Conservation (phyloP, 1,139 yeast species). For the Geotrichum phurueaensis region DNA sequence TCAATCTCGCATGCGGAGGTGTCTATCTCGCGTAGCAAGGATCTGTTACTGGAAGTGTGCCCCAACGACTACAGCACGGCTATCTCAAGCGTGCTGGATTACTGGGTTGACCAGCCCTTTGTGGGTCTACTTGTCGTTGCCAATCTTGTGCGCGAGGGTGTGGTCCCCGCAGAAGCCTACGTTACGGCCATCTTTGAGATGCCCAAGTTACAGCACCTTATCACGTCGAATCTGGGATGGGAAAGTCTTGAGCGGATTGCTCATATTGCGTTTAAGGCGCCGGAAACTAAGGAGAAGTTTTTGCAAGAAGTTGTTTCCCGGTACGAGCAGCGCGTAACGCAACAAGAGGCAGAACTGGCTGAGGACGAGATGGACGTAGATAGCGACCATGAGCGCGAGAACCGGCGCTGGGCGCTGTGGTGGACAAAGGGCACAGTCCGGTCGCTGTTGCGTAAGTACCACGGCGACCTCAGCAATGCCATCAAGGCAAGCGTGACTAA, state of each 20-base stretch:
- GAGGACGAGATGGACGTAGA: conserved; percentile 12
- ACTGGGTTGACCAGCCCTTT: conserved; percentile 80
- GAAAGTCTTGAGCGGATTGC: conserved; percentile 22
- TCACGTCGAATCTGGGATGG: conserved; percentile 26
- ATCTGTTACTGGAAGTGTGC: conserved; percentile 45
- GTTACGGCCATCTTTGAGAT: conserved; percentile 14
- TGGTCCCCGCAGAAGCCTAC: conserved; percentile 20
- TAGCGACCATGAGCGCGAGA: conserved; percentile 6
- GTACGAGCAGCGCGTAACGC: conserved; percentile 6
- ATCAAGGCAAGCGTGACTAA: background rate
- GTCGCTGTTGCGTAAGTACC: conserved; percentile 10
- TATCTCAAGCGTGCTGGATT: conserved; percentile 62
- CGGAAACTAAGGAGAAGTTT: conserved; percentile 5
- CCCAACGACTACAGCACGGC: conserved; percentile 20
- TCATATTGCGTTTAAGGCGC: conserved; percentile 7
- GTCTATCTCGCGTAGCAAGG: conserved; percentile 53
- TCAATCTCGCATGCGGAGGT: conserved; percentile 82
- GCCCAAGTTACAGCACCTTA: conserved; percentile 9
- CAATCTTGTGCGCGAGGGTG: conserved; percentile 46
- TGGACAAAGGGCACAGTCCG: conserved; percentile 16
- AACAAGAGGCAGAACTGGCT: conserved; percentile 21
- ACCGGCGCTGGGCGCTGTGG: conserved; percentile 17
- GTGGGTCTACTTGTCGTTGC: conserved; percentile 69
- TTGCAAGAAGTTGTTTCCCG: conserved; percentile 6
- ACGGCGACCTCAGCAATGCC: background rate